Base-by-base conservation (phyloP, 257 asterid genomes). In the Rehmannia glutinosa region DNA sequence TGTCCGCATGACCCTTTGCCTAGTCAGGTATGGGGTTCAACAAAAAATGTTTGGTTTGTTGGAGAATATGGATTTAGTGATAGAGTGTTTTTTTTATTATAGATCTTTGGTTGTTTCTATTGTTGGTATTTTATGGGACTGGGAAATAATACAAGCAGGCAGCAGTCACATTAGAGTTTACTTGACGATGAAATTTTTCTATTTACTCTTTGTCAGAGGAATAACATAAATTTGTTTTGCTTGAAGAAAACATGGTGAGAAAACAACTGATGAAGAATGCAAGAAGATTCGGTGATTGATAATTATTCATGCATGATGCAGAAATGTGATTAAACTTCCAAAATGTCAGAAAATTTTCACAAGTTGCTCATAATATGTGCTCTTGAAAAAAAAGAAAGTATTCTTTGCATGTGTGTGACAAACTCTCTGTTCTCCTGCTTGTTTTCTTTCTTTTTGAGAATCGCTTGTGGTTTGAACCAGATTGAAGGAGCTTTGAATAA, bases 401-500 rank as follows among this genome's bases (percentile, higher is more conserved):
- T 20, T 20, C 12, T 5, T 9, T 62, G 69, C n/a, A 64, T 73
- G 76, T 39, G 35, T n/a, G n/a, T n/a, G n/a, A n/a, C 42, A 6
- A 28, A 33, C 33, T 38, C 25, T 46, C 63, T 3, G 1, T 4
- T 52, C 7, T 47, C 66, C 21, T 25, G 30, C 42, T 7, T 60
- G 67, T 45, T 55, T 32, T 49, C n/a, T 41, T 39, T 39, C 49
- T 15, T 32, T 61, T 74, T 80, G 76, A 73, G 28, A 13, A 45
- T 61, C 47, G 46, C 20, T 28, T 60, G 21, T 28, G 20, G 27
- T 25, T 66, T 73, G 19, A 62, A 61, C 69, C 81, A 85, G 96
- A 73, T 75, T 69, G 89, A 69, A 54, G 92, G 82, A 46, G 47
- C 75, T 21, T 66, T 83, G 86, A 73, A 72, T 56, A 82, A 74